Evolutionary conservation across 192 early-diverging fungal species (phyloP), one percentile per base, ranked within the genome.

Genomic region (Backusella morwellensis): DNA sequence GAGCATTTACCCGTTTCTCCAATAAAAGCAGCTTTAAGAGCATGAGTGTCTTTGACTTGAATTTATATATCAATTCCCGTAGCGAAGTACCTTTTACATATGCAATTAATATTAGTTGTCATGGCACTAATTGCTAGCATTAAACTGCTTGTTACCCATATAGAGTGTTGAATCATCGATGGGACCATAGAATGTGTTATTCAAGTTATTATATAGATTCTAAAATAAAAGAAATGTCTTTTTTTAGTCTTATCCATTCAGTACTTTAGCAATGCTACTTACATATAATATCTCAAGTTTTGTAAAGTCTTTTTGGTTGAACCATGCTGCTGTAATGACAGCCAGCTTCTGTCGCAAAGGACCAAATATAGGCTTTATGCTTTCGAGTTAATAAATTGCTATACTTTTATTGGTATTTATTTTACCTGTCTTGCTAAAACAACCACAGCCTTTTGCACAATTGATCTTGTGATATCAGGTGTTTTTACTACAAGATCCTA

Each of bases 361-460:
- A 17, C 93, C 93, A 81, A 88, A 92, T 36, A 91, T 83, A 26
- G 90, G 89, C 88, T 90, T 19, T 11, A 35, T 15, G 56, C 8
- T 35, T 50, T 56, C 11, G 35, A 38, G n/a, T 68, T 68, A 41
- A 44, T 75, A 17, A 11, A 76, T 35, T 68, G 29, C 1, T 34
- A 41, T 50, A 6, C 0, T 32, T 2, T 14, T 34, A 7, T 50
- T 59, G 14, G 1, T 21, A 15, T 26, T 42, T 15, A 47, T 15
- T 19, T 34, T 82, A 78, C 84, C 80, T 94, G 91, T 23, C 84
- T 85, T 11, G 93, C 90, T 2, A 95, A 80, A 1, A 95, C 89
- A 15, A 95, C 92, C 1, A 94, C 89, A 14, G 94, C 93, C 76
- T 95, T 95, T 79, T 95, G 94, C 6, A 95, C 92, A 66, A 90